Conservation (phyloP, 345 rosid species). For the Hypericum perforatum region DNA sequence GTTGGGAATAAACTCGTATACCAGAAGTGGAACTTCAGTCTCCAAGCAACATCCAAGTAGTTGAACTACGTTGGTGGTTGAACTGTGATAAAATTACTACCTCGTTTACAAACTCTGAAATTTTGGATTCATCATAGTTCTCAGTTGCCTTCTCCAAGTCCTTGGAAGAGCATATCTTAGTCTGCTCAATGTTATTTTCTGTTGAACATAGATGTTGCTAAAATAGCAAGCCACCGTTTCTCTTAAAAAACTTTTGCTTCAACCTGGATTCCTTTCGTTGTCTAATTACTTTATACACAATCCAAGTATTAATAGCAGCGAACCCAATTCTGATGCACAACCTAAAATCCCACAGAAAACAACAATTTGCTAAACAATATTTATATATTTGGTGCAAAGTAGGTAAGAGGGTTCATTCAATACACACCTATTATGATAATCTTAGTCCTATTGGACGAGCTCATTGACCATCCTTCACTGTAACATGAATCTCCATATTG, state of each 20-base stretch:
- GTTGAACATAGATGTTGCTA: background rate
- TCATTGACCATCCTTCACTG: no score
- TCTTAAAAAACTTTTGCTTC: conserved; percentile 5
- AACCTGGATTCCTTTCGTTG: background rate
- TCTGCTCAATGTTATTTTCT: background rate
- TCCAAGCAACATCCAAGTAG: conserved; percentile 12
- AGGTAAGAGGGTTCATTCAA: no score
- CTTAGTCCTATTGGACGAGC: no score
- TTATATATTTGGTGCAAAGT: no score
- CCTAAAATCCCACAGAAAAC: background rate
- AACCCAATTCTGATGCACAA: background rate
- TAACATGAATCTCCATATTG: no score
- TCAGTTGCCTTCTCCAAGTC: conserved; percentile 6
- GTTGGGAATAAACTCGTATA: conserved; percentile 16
- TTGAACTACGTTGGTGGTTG: conserved; percentile 11
- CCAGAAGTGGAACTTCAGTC: conserved; percentile 8
- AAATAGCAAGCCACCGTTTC: conserved; percentile 12
- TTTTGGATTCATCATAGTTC: conserved; percentile 7
- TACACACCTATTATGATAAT: no score
- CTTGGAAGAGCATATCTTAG: conserved; percentile 7
- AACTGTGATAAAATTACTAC: conserved; percentile 14
- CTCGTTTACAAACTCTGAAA: conserved; percentile 10
- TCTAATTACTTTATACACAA: background rate
- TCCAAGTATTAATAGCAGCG: background rate
- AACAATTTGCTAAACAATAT: no score